A percentile compares a stretch with the other conserved stretches of the same genome.
Conservation (phyloP, 345 rosid species). For the Mangifera indica region DNA sequence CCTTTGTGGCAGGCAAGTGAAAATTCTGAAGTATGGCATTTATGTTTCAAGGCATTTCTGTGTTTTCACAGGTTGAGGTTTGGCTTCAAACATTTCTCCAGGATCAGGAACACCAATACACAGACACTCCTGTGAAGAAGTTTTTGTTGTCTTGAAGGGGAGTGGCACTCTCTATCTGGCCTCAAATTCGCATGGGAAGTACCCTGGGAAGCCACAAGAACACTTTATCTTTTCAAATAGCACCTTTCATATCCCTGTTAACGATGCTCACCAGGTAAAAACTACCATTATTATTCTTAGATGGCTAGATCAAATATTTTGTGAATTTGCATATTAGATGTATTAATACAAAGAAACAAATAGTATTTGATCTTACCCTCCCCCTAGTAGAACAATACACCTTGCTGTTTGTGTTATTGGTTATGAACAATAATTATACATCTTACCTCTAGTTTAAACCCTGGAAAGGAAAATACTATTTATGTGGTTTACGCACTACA, state of each 20-base stretch:
- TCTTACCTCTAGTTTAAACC: not conserved
- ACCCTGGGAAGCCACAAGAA: slow-evolving; percentile 80
- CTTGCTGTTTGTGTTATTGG: not conserved
- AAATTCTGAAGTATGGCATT: not conserved
- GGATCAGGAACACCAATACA: slow-evolving; percentile 79
- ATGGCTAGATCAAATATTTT: not conserved
- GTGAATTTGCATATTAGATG: not conserved
- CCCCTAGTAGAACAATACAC: not conserved
- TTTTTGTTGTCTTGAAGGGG: slow-evolving; percentile 70
- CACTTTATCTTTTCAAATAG: slow-evolving; percentile 61
- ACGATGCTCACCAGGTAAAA: slow-evolving; percentile 88
- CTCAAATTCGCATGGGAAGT: slow-evolving; percentile 53
- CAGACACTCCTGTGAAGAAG: slow-evolving; percentile 94
- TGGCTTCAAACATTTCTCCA: slow-evolving; percentile 92
- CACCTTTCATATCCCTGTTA: slow-evolving; percentile 73
- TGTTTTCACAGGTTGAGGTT: slow-evolving; percentile 61
- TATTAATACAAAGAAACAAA: not conserved
- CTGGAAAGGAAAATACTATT: not conserved
- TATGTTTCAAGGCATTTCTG: slow-evolving; percentile 1
- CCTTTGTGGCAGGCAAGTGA: not conserved
- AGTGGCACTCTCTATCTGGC: slow-evolving; percentile 74
- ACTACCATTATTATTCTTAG: not conserved
- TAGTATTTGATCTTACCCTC: not conserved
- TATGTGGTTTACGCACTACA: not conserved
- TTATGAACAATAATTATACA: not conserved